Percentiles rank a stretch among this genome's conserved stretches.
These are phyloP conservation scores for Clonostachys rhizophaga DNA, from an alignment of 2,329 filamentous ascomycete species.

Conservation along the genomic window DNA sequence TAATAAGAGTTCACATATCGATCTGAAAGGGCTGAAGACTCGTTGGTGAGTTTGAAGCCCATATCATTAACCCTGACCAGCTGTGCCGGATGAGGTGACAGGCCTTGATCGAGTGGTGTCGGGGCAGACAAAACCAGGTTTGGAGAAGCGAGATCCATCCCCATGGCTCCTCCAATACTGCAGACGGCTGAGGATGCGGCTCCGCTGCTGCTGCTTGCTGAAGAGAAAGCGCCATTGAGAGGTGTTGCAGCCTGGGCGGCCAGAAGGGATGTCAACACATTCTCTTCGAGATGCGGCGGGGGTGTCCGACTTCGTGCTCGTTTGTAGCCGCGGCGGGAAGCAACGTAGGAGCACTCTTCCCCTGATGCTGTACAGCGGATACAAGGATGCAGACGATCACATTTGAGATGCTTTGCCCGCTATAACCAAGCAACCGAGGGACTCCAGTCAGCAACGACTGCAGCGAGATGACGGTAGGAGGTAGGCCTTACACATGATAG, in stretches of 20 bases:
- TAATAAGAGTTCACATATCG: conserved; percentile 55
- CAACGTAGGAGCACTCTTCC: conserved; percentile 64
- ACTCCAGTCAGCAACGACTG: too few relatives aligned
- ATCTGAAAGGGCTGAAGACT: conserved; percentile 29
- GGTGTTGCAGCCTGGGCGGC: not conserved
- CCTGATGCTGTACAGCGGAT: conserved; percentile 57
- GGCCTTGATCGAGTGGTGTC: not conserved
- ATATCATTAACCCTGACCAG: not conserved
- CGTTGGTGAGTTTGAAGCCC: not conserved
- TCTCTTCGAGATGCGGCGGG: conserved; percentile 22
- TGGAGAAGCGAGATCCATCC: not conserved
- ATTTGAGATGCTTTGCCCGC: conserved; percentile 69
- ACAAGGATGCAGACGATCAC: conserved; percentile 67
- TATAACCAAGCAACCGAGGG: conserved; percentile 13
- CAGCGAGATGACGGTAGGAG: too few relatives aligned
- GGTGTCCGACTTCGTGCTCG: conserved; percentile 28
- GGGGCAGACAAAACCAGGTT: not conserved
- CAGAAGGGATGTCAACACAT: conserved; percentile 17
- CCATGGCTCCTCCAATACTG: not conserved
- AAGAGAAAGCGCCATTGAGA: not conserved
- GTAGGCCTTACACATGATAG: too few relatives aligned
- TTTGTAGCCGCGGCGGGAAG: conserved; percentile 72
- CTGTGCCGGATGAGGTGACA: too few relatives aligned
- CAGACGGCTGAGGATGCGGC: too few relatives aligned
- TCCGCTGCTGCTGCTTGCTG: too few relatives aligned